phyloP scores from a whole-genome alignment of 345 rosid species.

The Pistacia vera region DNA sequence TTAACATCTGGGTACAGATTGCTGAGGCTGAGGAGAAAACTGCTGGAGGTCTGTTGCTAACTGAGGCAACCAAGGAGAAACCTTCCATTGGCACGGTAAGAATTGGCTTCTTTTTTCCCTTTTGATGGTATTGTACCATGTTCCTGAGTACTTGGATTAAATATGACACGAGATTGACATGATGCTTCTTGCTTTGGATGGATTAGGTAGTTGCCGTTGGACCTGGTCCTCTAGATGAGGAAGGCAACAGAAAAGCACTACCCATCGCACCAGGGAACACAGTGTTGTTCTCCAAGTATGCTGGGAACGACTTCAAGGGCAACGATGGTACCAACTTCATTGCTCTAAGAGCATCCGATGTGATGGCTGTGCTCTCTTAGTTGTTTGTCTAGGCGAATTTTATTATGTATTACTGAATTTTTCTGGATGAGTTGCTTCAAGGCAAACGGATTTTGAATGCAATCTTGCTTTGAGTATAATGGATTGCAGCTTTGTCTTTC shows the following conservation, averaged over 20 bases:
- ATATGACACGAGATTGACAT: background rate
- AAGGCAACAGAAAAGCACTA: conserved; percentile 60
- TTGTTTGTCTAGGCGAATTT: conserved; percentile 2
- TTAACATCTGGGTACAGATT: conserved; percentile 45
- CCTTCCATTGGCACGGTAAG: conserved; percentile 89
- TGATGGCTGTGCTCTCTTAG: conserved; percentile 93
- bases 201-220: conserved; percentile 84
- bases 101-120: background rate
- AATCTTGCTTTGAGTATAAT: conserved; percentile 12
- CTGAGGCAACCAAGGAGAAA: conserved; percentile 87
- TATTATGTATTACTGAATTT: conserved; percentile 28
- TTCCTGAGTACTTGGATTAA: background rate
- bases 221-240: conserved; percentile 81
- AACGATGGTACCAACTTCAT: conserved; percentile 78
- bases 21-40: conserved; percentile 94
- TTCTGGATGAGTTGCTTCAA: conserved; percentile 23
- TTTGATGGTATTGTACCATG: no score
- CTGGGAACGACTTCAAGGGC: conserved; percentile 87
- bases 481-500: background rate
- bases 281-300: conserved; percentile 88
- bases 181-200: background rate
- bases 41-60: conserved; percentile 89
- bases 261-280: conserved; percentile 66
- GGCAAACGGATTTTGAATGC: conserved; percentile 26
- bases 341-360: conserved; percentile 81